Percentiles rank a stretch among this genome's conserved stretches.
Evolutionary conservation across 768 basidiomycete species (phyloP).

Genomic region (Pulveroboletus sp.): DNA sequence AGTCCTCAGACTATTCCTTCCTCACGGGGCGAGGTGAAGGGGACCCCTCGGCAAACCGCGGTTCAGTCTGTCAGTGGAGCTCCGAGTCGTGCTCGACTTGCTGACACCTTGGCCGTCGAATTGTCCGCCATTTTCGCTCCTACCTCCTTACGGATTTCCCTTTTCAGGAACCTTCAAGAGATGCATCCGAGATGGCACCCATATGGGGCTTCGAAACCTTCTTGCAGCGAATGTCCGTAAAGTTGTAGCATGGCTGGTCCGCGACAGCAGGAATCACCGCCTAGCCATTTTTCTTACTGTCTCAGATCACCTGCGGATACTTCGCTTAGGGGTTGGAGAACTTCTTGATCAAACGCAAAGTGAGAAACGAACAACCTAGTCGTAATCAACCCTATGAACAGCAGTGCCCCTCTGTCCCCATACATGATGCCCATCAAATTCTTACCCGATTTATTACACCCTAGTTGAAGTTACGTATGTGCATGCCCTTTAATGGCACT

Average conservation of each 20-base stretch:
- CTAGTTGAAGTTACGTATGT: background rate
- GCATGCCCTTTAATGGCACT: too few species aligned
- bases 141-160: slow-evolving; percentile 1
- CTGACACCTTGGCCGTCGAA: slow-evolving; percentile 1
- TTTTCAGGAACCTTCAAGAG: slow-evolving; percentile 10
- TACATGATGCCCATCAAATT: background rate
- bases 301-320: background rate
- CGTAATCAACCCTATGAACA: background rate
- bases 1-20: too few species aligned
- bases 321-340: background rate
- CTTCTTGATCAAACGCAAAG: slow-evolving; percentile 4
- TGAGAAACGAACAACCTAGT: background rate
- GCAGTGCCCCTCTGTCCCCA: background rate
- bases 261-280: slow-evolving; percentile 3
- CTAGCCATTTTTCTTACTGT: background rate
- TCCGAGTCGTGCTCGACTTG: background rate
- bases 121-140: slow-evolving; percentile 25
- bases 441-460: background rate
- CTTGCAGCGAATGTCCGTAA: background rate
- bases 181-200: too few species aligned
- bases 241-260: background rate
- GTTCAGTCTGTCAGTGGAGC: too few species aligned
- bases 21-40: too few species aligned
- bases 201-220: slow-evolving; percentile 6
- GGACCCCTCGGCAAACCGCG: too few species aligned